A percentile compares a stretch with the other conserved stretches of the same genome.
Conservation (phyloP, 2,329 filamentous ascomycete species). For the Aspergillus novoparasiticus region DNA sequence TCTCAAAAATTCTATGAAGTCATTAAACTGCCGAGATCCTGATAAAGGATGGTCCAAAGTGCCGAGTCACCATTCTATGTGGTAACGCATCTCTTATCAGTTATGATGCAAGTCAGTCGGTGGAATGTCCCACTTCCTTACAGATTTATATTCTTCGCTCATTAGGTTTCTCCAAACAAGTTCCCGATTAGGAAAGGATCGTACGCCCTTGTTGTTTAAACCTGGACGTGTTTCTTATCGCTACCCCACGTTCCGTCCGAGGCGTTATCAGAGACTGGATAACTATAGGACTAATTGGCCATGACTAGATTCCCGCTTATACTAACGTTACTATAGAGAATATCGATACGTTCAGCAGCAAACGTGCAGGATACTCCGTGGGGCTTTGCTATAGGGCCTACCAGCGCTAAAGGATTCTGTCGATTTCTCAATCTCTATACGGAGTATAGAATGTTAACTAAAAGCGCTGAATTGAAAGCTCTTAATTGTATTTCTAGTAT, state of each 20-base stretch:
- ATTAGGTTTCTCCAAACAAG: constrained; percentile 4
- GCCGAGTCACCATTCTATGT: background rate
- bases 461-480: too few species aligned
- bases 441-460: too few species aligned
- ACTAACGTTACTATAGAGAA: too few species aligned
- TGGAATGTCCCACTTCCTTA: background rate
- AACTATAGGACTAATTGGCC: too few species aligned
- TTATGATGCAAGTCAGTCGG: background rate
- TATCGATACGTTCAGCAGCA: too few species aligned
- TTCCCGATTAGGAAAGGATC: constrained; percentile 9
- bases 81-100: constrained; percentile 6
- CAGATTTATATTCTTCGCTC: background rate
- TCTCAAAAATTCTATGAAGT: too few species aligned
- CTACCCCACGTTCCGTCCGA: background rate
- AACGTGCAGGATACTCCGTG: too few species aligned
- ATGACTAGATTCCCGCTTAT: too few species aligned
- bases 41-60: background rate
- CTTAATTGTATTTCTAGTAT: too few species aligned
- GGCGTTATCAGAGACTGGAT: background rate
- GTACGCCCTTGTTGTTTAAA: background rate
- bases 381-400: too few species aligned
- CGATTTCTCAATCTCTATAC: too few species aligned
- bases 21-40: background rate
- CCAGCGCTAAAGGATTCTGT: too few species aligned
- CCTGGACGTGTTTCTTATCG: background rate